Base-by-base conservation (phyloP, 1,139 yeast genomes). In the Citeromyces siamensis region DNA sequence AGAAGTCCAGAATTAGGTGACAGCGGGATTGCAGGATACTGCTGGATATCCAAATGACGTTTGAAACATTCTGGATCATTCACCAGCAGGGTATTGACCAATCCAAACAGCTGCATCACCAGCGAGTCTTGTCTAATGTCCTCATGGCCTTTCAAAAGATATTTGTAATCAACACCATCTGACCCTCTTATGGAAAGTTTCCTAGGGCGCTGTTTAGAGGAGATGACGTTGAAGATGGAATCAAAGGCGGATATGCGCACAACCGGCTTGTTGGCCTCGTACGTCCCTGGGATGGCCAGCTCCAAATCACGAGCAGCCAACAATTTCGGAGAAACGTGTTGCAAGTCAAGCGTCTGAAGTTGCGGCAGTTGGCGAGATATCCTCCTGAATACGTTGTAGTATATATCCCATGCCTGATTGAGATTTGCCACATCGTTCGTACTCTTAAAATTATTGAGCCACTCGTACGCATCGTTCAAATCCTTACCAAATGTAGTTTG, bases 401-500 rank as follows among this genome's bases (percentile, higher is more conserved):
- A 90, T 19, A 88, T 79, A 56, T 90, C 97, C 98, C 98, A 90
- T 0, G 97, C 97, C 55, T 88, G 97, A 50, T 88, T 88, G 54
- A 93, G 62, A 48, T 86, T 88, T 19, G 94, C 80, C 34, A 80
- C 71, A 52, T 93, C 98, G 41, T 78, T 81, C 0, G 94, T 82
- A 33, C 85, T 66, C 52, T 85, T 78, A 58, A 74, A 93, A 49
- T 85, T 84, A 52, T 78, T 64, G 1, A 88, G 81, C 96, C 97
- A 88, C 49, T 85, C 94, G 48, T 82, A 78, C 0, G 98, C 98
- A 58, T 88, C 95, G 19, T 77, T 78, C 42, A 93, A 64, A 47
- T 93, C 99, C 44, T 95, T 68, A 3, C 97, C 97, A 64, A 84
- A 93, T 0, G 95, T 83, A 39, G 88, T 85, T 37, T 84, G 83